These are phyloP conservation scores for Datura wrightii DNA, from an alignment of 257 asterid species.

Conservation along the genomic window DNA sequence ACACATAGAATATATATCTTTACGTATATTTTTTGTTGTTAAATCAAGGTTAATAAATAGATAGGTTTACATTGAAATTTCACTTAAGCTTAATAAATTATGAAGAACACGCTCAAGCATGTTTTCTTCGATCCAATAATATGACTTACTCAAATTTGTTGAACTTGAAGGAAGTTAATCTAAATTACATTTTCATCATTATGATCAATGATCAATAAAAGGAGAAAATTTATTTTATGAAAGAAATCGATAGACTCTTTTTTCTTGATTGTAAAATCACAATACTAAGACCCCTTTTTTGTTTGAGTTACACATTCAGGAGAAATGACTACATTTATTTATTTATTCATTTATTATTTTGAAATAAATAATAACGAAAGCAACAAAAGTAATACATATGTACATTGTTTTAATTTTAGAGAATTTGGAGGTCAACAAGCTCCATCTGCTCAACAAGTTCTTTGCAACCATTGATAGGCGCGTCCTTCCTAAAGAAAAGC, in stretches of 20 bases:
- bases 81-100: background rate
- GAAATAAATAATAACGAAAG: background rate
- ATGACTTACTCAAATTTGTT: too few species aligned
- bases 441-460: slow-evolving; percentile 36
- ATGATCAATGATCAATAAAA: too few species aligned
- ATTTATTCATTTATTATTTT: background rate
- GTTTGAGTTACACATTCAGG: slow-evolving; percentile 18
- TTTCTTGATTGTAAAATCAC: too few species aligned
- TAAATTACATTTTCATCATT: too few species aligned
- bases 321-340: background rate
- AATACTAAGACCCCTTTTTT: too few species aligned
- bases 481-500: slow-evolving; percentile 43
- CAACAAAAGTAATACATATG: background rate
- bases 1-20: too few species aligned
- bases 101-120: too few species aligned
- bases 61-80: background rate
- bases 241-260: too few species aligned
- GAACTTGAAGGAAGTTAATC: too few species aligned
- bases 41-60: background rate
- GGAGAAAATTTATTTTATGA: too few species aligned
- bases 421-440: background rate
- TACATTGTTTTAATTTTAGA: background rate
- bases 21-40: too few species aligned
- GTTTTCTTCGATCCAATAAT: too few species aligned
- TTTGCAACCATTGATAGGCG: slow-evolving; percentile 29